These are phyloP conservation scores for Leccinum fuscescens DNA, from an alignment of 1,284 basidiomycete species.

Conservation along the genomic window DNA sequence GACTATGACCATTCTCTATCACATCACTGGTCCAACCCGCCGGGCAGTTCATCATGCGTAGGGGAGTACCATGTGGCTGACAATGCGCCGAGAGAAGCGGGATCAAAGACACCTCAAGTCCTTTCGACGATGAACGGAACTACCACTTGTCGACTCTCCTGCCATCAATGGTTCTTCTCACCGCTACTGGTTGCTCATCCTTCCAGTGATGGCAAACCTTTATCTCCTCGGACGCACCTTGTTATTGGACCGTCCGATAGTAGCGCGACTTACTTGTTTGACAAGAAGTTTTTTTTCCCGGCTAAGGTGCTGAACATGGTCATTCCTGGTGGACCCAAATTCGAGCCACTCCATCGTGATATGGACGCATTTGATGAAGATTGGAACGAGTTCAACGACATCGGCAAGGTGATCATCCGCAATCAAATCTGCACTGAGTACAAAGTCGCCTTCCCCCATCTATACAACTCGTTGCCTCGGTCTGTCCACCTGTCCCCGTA, in stretches of 20 bases:
- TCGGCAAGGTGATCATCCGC: constrained; percentile 99
- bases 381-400: constrained; percentile 99
- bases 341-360: constrained; percentile 92
- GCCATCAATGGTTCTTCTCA: constrained; percentile 93
- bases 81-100: constrained; percentile 98
- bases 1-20: constrained; percentile 84
- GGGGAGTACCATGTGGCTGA: constrained; percentile 99
- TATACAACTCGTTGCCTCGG: constrained; percentile 98
- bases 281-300: constrained; percentile 97
- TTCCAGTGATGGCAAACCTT: constrained; percentile 95
- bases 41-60: constrained; percentile 86
- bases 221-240: constrained; percentile 95
- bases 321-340: constrained; percentile 98
- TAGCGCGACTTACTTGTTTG: constrained; percentile 92
- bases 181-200: constrained; percentile 87
- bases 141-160: constrained; percentile 86
- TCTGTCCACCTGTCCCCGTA: constrained; percentile 92
- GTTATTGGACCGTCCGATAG: constrained; percentile 90
- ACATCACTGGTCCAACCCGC: constrained; percentile 98
- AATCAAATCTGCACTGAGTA: constrained; percentile 98
- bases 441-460: constrained; percentile 98
- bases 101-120: constrained; percentile 98
- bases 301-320: constrained; percentile 98
- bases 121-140: constrained; percentile 98
- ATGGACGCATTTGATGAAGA: constrained; percentile 98